Base-by-base conservation (phyloP, 2,329 filamentous ascomycete genomes). In the Fusarium albosuccineum region DNA sequence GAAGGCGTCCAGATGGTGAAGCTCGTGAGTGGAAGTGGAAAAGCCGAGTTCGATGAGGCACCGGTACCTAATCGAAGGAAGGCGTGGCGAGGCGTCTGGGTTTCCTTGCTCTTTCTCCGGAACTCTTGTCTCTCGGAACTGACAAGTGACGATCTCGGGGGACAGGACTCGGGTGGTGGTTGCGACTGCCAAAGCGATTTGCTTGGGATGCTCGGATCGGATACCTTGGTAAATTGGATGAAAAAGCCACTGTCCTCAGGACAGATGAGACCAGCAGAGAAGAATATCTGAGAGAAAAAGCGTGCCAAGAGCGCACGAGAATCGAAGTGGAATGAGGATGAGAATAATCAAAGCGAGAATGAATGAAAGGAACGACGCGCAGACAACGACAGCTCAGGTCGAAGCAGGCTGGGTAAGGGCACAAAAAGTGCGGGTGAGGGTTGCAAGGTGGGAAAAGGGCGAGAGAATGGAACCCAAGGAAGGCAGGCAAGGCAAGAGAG, bases 371-470 rank as follows among this genome's bases (percentile, higher is more conserved):
- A 73, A 68, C 44, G 60, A 56, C 51, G 62, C 64, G 62, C 68
- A 71, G 58, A 62, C 71, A 62, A 73, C 68, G 66, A 67, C 68
- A 70, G 29, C 54, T 60, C 46, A 33, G 45, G 60, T 62, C 68
- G 70, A 71, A 52, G 69, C 65, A 65, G 66, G 67, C 69, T 67
- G 45, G 48, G 42, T 40, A 40, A 51, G 33, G 45, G 64, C 56
- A 66, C 70, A 57, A 57, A 44, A 60, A 57, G 70, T 64, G 67
- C 62, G 58, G 50, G 53, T 62, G 60, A 60, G 49, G 46, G 60
- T 53, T 62, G 51, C 45, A 52, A 46, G 36, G 61, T 42, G 34
- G 46, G 37, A 52, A 41, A 68, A 58, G 42, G 42, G 42, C 17
- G 22, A 57, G 57, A 55, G 42, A 44, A 40, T 44, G 40, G 45